Conservation (phyloP, 768 basidiomycete genomes). For the Russula lepida region DNA sequence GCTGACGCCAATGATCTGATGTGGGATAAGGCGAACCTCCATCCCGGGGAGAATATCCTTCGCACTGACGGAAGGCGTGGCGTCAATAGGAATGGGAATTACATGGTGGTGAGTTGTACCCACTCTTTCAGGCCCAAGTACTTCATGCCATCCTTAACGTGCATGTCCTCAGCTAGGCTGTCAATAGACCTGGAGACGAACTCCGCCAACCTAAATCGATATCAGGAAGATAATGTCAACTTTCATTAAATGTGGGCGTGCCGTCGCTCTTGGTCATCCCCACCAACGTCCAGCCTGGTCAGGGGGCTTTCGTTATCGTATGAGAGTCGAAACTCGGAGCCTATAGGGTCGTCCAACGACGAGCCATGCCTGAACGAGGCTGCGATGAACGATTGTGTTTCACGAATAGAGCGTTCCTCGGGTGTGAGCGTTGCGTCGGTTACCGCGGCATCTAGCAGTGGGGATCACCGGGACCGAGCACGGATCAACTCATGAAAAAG, state of each 20-base stretch:
- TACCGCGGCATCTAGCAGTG: slow-evolving; percentile 6
- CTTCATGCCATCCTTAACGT: slow-evolving; percentile 44
- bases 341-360: neutral
- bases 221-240: neutral
- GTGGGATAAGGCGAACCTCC: slow-evolving; percentile 60
- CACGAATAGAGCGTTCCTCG: slow-evolving; percentile 5
- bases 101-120: slow-evolving; percentile 13
- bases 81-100: neutral
- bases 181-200: slow-evolving; percentile 56
- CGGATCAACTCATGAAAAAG: neutral
- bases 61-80: slow-evolving; percentile 29
- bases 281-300: slow-evolving; percentile 46
- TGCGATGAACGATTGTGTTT: slow-evolving; percentile 1
- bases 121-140: slow-evolving; percentile 45
- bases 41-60: slow-evolving; percentile 58
- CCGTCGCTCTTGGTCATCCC: slow-evolving; percentile 48
- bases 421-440: slow-evolving; percentile 3
- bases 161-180: slow-evolving; percentile 44
- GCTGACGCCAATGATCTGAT: slow-evolving; percentile 69
- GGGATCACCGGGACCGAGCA: neutral
- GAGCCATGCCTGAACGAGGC: neutral
- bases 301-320: slow-evolving; percentile 45
- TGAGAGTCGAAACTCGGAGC: slow-evolving; percentile 34
- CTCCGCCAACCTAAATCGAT: slow-evolving; percentile 42
- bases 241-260: slow-evolving; percentile 21